Base-by-base conservation (phyloP, 768 basidiomycete species). In the Rhodosporidiobolus sp. region DNA sequence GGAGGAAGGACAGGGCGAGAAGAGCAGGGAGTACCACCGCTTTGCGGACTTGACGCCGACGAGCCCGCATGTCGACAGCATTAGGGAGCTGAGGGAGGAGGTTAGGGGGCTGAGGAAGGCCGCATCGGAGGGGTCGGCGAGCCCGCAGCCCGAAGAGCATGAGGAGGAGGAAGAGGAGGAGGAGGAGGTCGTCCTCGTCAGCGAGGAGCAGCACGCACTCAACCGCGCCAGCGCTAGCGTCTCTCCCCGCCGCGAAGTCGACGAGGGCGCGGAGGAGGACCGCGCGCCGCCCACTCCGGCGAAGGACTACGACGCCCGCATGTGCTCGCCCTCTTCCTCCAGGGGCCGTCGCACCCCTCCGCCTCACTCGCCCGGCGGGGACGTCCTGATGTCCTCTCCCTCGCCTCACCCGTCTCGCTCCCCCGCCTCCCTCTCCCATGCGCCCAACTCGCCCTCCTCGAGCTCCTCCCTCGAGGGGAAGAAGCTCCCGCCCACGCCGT, bases 351-450 rank as follows among this genome's bases (percentile, higher is more conserved):
- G 28, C 26, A 38, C 30, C 30, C 63, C 70, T 12, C 71, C 71
- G 4, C 62, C 66, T 3, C 71, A 63, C 11, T 72, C 71, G 9
- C 57, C 56, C 0, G 38, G 3, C 46, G 59, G 46, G 43, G 65
- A 72, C 62, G 22, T 55, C n/a, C 11, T 63, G 56, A 67, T 72
- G 66, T 67, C 66, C n/a, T 67, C 65, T 19, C 64, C 65, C 5
- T 46, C 59, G 28, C 56, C 60, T 32, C 49, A 35, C 45, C 35
- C n/a, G 1, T 34, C 61, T 2, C 12, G 38, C 38, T 14, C 8
- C 50, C 38, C 49, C 56, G 35, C 30, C 11, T 34, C 56, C 28
- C 34, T 19, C 28, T 30, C 24, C 38, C 45, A 8, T 26, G 38
- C n/a, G 19, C 30, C 3, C 12, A 28, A 35, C 46, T 20, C 32